A percentile compares a stretch with the other conserved stretches of the same genome.
These are phyloP conservation scores for Agaricus sinodeliciosus DNA, from an alignment of 768 basidiomycete species.

Conservation along the genomic window DNA sequence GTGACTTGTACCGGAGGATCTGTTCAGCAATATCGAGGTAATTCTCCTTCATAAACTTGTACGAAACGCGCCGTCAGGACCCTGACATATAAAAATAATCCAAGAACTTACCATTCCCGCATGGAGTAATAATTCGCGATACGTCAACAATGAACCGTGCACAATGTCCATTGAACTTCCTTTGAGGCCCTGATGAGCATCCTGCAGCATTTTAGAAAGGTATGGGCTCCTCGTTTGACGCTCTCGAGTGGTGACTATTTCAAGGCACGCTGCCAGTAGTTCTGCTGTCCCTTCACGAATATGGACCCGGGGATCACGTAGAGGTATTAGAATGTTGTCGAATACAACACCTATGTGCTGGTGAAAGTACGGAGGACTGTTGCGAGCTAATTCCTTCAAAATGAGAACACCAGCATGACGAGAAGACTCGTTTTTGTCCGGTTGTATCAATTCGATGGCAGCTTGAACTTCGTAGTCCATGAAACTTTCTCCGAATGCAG, in stretches of 20 bases:
- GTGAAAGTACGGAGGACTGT: slow-evolving; percentile 84
- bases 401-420: slow-evolving; percentile 93
- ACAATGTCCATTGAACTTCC: slow-evolving; percentile 80
- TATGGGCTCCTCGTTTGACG: slow-evolving; percentile 59
- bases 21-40: slow-evolving; percentile 86
- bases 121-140: slow-evolving; percentile 84
- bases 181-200: slow-evolving; percentile 80
- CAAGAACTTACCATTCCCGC: slow-evolving; percentile 80
- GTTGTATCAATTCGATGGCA: slow-evolving; percentile 74
- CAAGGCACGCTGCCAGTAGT: slow-evolving; percentile 86
- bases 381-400: slow-evolving; percentile 86
- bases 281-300: slow-evolving; percentile 93
- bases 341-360: slow-evolving; percentile 84
- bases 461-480: slow-evolving; percentile 87
- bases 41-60: slow-evolving; percentile 85
- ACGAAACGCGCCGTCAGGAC: not conserved
- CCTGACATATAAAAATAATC: not conserved
- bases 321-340: slow-evolving; percentile 86
- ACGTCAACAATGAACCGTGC: slow-evolving; percentile 88
- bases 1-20: slow-evolving; percentile 81
- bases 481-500: slow-evolving; percentile 80
- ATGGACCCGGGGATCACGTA: slow-evolving; percentile 84
- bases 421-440: slow-evolving; percentile 75
- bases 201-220: slow-evolving; percentile 77
- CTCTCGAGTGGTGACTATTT: slow-evolving; percentile 76